phyloP scores from a whole-genome alignment of 1,284 basidiomycete species.

The Tilletia setariae region DNA sequence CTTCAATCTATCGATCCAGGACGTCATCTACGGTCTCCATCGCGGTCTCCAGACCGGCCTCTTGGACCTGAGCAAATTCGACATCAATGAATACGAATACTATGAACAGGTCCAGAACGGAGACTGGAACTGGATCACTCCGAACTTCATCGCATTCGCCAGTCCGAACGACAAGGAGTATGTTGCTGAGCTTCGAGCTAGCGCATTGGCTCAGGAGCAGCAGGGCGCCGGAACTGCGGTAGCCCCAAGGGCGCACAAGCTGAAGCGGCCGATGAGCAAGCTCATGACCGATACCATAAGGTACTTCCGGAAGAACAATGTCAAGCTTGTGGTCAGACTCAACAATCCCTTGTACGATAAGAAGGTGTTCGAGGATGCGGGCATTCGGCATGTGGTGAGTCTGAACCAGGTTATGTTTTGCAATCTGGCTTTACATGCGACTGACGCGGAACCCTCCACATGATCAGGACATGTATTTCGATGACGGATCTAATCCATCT shows the following conservation, averaged over 20 bases:
- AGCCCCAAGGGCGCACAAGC: conserved; percentile 51
- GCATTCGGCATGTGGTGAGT: conserved; percentile 78
- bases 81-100: conserved; percentile 77
- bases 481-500: conserved; percentile 95
- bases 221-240: conserved; percentile 13
- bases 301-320: conserved; percentile 80
- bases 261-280: conserved; percentile 9
- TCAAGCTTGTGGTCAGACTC: conserved; percentile 88
- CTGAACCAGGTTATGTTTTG: background rate
- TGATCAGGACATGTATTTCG: conserved; percentile 70
- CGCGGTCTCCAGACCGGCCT: conserved; percentile 86
- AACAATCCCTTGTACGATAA: conserved; percentile 94
- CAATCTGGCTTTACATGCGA: no score
- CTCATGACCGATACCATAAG: conserved; percentile 69
- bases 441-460: no score
- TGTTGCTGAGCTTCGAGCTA: conserved; percentile 38
- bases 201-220: conserved; percentile 62
- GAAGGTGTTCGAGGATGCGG: conserved; percentile 74
- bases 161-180: conserved; percentile 63
- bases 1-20: conserved; percentile 76
- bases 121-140: conserved; percentile 89
- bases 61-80: conserved; percentile 85
- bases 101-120: conserved; percentile 67
- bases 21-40: conserved; percentile 91
- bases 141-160: conserved; percentile 75